These are phyloP conservation scores for Orbilia quercus DNA, from an alignment of 2,329 filamentous ascomycete genomes.

Conservation along the genomic window DNA sequence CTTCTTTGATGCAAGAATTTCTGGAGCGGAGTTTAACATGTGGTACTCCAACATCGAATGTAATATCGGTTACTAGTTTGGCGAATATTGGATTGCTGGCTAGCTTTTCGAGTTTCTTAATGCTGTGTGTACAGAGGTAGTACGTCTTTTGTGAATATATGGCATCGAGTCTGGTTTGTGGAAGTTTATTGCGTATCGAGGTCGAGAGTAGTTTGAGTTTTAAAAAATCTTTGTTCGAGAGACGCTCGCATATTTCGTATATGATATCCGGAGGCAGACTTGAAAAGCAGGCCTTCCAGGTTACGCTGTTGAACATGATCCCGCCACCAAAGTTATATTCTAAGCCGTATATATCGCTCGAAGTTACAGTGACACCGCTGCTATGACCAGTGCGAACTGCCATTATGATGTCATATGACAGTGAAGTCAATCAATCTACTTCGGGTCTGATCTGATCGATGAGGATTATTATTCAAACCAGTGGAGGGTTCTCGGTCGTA, in stretches of 20 bases:
- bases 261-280: constrained; percentile 32
- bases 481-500: no score
- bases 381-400: no score
- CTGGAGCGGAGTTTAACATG: constrained; percentile 31
- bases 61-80: constrained; percentile 36
- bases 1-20: constrained; percentile 29
- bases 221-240: constrained; percentile 36
- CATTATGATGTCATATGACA: no score
- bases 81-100: constrained; percentile 21
- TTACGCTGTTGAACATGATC: neutral
- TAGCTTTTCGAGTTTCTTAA: constrained; percentile 40
- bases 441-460: no score
- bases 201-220: constrained; percentile 31
- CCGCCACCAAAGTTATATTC: neutral
- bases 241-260: constrained; percentile 39
- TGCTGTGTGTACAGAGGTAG: constrained; percentile 41
- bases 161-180: constrained; percentile 22
- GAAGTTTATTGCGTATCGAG: constrained; percentile 21
- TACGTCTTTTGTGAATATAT: constrained; percentile 50
- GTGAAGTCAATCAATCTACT: no score
- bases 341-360: neutral
- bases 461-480: no score
- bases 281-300: constrained; percentile 12
- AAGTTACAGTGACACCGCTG: neutral
- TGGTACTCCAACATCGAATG: constrained; percentile 37